Evolutionary conservation across 164 flowering plant species (phyloP), one percentile per base, ranked within the genome.

Genomic region (Stephania cephalantha): DNA sequence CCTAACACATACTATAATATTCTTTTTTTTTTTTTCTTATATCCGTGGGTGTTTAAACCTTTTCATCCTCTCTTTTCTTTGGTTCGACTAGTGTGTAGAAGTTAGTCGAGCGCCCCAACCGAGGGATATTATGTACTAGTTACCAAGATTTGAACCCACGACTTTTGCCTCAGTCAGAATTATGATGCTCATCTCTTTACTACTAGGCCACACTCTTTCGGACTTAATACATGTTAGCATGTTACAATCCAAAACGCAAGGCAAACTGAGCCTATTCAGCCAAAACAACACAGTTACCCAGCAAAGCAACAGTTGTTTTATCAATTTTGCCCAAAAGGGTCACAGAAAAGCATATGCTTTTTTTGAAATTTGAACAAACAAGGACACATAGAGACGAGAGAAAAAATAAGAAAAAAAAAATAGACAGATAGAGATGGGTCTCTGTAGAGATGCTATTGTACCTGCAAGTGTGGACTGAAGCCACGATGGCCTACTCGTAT

Each of bases 401-500:
- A 42, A 30, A 69, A 69, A 1, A 71, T 10, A 10, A 17, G 9
- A 52, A 25, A 11, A 17, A 48, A 7, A 70, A 70, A 3, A 46
- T 29, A 44, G 9, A 48, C 9, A 8, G 53, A 48, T 4, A 69
- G 22, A 45, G 31, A 68, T 31, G 25, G 20, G 61, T 9, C 12
- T 63, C 53, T 4, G 58, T 2, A 71, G 58, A 71, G 58, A 10
- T 13, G 29, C 11, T 31, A 25, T 52, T 9, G 42, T 53, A 72
- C 74, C 74, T 72, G 74, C 74, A 53, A 72, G 74, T 20, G 74
- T 72, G 9, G 64, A 18, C 15, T 72, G 74, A 46, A 72, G 45
- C 74, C 74, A 72, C 7, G 74, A 55, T 12, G 74, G 74, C 64
- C 74, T 72, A 72, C 48, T 22, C 25, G 52, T 53, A 31, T 15